Evolutionary conservation across 768 basidiomycete genomes (phyloP).

Genomic region (Brasilioporus rufonigricans): DNA sequence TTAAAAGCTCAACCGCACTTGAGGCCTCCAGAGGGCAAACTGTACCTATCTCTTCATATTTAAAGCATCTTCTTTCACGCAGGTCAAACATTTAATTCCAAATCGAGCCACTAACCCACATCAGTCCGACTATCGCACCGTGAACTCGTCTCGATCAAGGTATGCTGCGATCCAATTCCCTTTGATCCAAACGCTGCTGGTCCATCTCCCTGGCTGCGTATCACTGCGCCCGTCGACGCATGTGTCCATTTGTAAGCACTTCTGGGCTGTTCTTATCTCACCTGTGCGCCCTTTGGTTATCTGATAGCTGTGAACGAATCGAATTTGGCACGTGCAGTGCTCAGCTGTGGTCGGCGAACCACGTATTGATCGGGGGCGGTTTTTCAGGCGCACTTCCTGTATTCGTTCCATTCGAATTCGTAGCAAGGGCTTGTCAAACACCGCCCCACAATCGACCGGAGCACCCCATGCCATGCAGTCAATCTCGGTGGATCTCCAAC

Average conservation of each 20-base stretch:
- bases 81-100: neutral
- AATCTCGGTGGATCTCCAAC: constrained; percentile 7
- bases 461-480: constrained; percentile 6
- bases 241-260: constrained; percentile 3
- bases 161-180: constrained; percentile 13
- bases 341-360: constrained; percentile 28
- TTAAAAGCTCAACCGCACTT: neutral
- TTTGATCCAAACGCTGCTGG: neutral
- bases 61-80: constrained; percentile 7
- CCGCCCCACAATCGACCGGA: constrained; percentile 18
- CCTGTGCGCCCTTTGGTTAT: constrained; percentile 14
- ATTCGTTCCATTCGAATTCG: constrained; percentile 16
- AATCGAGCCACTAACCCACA: constrained; percentile 19
- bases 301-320: constrained; percentile 12
- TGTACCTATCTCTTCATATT: neutral
- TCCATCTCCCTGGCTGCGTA: constrained; percentile 19
- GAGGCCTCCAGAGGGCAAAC: neutral
- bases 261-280: constrained; percentile 7
- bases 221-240: constrained; percentile 15
- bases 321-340: constrained; percentile 16
- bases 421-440: constrained; percentile 22
- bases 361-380: constrained; percentile 28
- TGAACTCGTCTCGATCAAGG: constrained; percentile 14
- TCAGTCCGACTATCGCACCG: constrained; percentile 18
- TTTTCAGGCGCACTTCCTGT: constrained; percentile 15